Conservation (phyloP, 768 basidiomycete species). For the Amyloporia xantha region DNA sequence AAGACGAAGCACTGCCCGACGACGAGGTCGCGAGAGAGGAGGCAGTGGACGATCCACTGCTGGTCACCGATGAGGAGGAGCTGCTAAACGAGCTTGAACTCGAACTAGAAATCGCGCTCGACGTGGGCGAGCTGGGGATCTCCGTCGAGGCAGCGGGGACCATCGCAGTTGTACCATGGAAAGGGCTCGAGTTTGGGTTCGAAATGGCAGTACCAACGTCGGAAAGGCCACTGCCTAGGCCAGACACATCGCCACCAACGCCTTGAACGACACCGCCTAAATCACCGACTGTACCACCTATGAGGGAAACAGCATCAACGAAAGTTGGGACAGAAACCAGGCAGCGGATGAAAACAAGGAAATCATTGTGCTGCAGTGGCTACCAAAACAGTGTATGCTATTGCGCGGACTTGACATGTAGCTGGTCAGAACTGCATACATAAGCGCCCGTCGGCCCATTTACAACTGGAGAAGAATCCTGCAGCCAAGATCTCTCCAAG, state of each 20-base stretch:
- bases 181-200: not conserved
- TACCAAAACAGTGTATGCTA: too few species aligned
- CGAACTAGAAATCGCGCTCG: not conserved
- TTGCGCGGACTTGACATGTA: too few species aligned
- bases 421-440: too few species aligned
- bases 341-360: too few species aligned
- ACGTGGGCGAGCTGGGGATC: not conserved
- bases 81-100: not conserved
- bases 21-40: not conserved
- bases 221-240: not conserved
- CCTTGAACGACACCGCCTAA: not conserved
- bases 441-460: too few species aligned
- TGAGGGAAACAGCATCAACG: not conserved
- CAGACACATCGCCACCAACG: not conserved
- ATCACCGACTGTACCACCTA: not conserved
- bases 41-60: not conserved
- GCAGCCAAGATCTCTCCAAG: too few species aligned
- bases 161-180: not conserved
- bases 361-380: too few species aligned
- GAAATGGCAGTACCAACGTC: not conserved
- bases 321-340: too few species aligned
- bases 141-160: not conserved
- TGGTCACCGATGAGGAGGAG: not conserved
- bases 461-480: too few species aligned
- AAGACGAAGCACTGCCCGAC: not conserved